Conservation (phyloP, 2,329 filamentous ascomycete species). For the Diaporthe citriasiana region DNA sequence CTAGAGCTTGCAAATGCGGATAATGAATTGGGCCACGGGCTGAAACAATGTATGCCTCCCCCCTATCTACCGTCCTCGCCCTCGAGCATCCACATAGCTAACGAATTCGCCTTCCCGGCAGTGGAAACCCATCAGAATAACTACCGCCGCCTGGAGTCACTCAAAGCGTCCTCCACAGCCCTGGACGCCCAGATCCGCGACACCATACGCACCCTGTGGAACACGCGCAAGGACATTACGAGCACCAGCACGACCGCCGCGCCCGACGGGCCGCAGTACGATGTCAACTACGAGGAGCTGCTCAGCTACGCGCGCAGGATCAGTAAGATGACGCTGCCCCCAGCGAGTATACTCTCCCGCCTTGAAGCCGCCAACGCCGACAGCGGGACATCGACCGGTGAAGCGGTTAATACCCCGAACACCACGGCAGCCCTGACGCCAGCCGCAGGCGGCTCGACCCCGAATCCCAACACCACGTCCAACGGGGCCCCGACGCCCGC, state of each 20-base stretch:
- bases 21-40: constrained; percentile 73
- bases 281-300: constrained; percentile 79
- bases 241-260: constrained; percentile 71
- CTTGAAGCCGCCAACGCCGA: constrained; percentile 49
- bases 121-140: constrained; percentile 80
- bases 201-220: constrained; percentile 77
- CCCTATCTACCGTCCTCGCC: not conserved
- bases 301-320: constrained; percentile 85
- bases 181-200: constrained; percentile 82
- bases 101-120: constrained; percentile 55
- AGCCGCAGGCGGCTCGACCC: constrained; percentile 41
- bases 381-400: constrained; percentile 49
- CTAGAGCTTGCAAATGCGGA: constrained; percentile 80
- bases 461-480: constrained; percentile 39
- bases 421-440: constrained; percentile 47
- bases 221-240: constrained; percentile 80
- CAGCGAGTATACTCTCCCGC: constrained; percentile 48
- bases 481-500: constrained; percentile 41
- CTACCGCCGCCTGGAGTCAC: constrained; percentile 74
- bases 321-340: constrained; percentile 83
- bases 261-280: constrained; percentile 64
- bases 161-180: constrained; percentile 75
- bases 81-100: constrained; percentile 26
- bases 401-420: constrained; percentile 42
- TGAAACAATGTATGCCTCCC: constrained; percentile 70